Base-by-base conservation (phyloP, 192 early-diverging fungal genomes). In the Lobosporangium transversale region DNA sequence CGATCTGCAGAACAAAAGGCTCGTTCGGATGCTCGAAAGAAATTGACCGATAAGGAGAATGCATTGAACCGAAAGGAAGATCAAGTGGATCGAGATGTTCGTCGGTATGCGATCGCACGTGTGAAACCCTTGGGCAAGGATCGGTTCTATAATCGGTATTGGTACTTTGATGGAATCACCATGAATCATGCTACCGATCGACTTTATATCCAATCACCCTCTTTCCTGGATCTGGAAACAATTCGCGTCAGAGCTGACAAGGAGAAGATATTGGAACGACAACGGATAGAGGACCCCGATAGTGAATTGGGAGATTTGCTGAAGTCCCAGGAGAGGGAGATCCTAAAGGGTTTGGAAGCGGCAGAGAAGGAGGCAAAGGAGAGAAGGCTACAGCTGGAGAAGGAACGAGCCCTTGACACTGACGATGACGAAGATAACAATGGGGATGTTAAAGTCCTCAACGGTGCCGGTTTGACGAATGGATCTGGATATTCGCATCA, bases 111-210 rank as follows among this genome's bases (percentile, higher is more conserved):
- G 24, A 86, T 89, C 10, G 86, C 87, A 26, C 89, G 95, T 4
- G 70, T 94, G 56, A 80, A 63, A 31, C 90, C 93, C 1, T 62
- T 98, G 23, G 97, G 95, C 11, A 68, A 66, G 24, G 97, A 98
- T 82, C 88, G 96, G 7, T 97, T 88, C 73, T 89, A 85, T 62
- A 94, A 93, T 75, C 83, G 88, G 40, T 97, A 98, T 70, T 98
- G 92, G 84, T 97, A 90, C 80, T 88, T 97, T 69, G 97, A 98
- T 67, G 85, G 89, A 29, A 83, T 92, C 30, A 91, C 91, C 36
- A 84, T 85, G 23, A 82, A 82, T 6, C 79, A 84, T 53, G 88
- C 83, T 24, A 80, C 90, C 0, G 89, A 88, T 21, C 80, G 81
- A 35, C 65, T 88, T n/a, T 89, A 85, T 66, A 89, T 88, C 18